Percentiles rank a stretch among this genome's conserved stretches.
phyloP scores from a whole-genome alignment of 768 basidiomycete species.

The Crassisporium funariophilum region DNA sequence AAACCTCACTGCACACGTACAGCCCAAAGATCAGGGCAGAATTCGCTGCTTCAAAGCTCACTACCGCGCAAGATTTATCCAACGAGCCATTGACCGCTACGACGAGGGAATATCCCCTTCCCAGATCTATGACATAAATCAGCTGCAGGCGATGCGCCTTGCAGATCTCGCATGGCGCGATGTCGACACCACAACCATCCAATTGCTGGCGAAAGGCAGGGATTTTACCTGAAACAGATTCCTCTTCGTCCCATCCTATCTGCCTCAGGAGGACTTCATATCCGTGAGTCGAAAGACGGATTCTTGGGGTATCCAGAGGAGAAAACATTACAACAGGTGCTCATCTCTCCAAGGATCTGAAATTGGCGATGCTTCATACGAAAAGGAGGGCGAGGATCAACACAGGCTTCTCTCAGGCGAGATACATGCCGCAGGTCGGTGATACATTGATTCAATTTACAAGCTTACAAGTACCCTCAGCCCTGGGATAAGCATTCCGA shows the following conservation, averaged over 20 bases:
- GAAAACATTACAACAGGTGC: slow-evolving; percentile 64
- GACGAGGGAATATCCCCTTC: slow-evolving; percentile 28
- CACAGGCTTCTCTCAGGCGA: slow-evolving; percentile 27
- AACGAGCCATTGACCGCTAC: slow-evolving; percentile 30
- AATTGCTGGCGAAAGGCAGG: slow-evolving; percentile 41
- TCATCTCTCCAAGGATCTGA: slow-evolving; percentile 28
- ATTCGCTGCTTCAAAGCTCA: slow-evolving; percentile 39
- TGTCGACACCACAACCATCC: slow-evolving; percentile 33
- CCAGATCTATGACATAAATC: slow-evolving; percentile 40
- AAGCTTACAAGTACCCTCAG: not conserved
- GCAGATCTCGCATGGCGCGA: slow-evolving; percentile 35
- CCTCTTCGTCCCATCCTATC: slow-evolving; percentile 1
- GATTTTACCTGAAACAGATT: slow-evolving; percentile 35
- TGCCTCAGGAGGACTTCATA: slow-evolving; percentile 29
- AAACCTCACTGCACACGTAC: slow-evolving; percentile 38
- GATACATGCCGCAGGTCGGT: slow-evolving; percentile 31
- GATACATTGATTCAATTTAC: no score
- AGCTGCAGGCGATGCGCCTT: slow-evolving; percentile 39
- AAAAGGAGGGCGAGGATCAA: slow-evolving; percentile 36
- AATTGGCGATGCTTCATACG: slow-evolving; percentile 28
- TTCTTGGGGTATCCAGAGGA: slow-evolving; percentile 84
- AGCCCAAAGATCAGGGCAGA: slow-evolving; percentile 39
- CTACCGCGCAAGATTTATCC: slow-evolving; percentile 29
- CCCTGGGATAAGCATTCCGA: no score
- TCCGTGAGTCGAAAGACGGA: slow-evolving; percentile 63